Conservation (phyloP, 139 green algal species). For the Chlorella sp. region DNA sequence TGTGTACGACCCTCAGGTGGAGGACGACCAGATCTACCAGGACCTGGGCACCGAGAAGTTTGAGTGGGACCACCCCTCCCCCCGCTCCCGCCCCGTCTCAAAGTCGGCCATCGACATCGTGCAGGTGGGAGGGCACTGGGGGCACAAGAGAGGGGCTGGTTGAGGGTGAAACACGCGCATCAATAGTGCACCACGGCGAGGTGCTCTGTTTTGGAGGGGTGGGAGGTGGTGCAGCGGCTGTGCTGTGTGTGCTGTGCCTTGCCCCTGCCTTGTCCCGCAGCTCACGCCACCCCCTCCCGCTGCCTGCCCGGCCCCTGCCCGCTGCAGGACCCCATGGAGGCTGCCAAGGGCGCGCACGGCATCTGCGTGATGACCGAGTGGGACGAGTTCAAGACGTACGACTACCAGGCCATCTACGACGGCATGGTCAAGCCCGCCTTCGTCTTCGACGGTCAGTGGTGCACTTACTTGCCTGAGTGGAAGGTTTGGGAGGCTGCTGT, state of each 20-base stretch:
- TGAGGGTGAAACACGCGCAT: too few species aligned
- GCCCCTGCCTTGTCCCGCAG: background rate
- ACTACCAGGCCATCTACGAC: slow-evolving; percentile 76
- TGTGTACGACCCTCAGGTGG: slow-evolving; percentile 96
- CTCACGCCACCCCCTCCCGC: background rate
- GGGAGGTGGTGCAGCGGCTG: too few species aligned
- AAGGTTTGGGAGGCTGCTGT: too few species aligned
- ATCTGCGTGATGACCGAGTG: slow-evolving; percentile 98
- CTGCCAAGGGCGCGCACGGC: slow-evolving; percentile 81
- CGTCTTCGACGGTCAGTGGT: slow-evolving; percentile 89
- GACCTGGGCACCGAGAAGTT: slow-evolving; percentile 92
- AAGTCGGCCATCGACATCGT: slow-evolving; percentile 67
- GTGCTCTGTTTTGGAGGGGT: too few species aligned
- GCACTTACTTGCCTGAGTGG: too few species aligned
- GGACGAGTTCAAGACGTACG: slow-evolving; percentile 96
- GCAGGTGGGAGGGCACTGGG: slow-evolving; percentile 4
- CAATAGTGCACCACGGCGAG: too few species aligned
- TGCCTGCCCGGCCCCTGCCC: too few species aligned
- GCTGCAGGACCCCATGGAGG: slow-evolving; percentile 65
- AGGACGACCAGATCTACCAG: slow-evolving; percentile 79
- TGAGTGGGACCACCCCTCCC: slow-evolving; percentile 91
- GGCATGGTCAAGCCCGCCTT: slow-evolving; percentile 98
- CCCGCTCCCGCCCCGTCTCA: slow-evolving; percentile 48
- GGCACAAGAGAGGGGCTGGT: too few species aligned
- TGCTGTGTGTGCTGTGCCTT: background rate